Conservation (phyloP, 768 basidiomycete genomes). For the Gymnopilus dilepis region DNA sequence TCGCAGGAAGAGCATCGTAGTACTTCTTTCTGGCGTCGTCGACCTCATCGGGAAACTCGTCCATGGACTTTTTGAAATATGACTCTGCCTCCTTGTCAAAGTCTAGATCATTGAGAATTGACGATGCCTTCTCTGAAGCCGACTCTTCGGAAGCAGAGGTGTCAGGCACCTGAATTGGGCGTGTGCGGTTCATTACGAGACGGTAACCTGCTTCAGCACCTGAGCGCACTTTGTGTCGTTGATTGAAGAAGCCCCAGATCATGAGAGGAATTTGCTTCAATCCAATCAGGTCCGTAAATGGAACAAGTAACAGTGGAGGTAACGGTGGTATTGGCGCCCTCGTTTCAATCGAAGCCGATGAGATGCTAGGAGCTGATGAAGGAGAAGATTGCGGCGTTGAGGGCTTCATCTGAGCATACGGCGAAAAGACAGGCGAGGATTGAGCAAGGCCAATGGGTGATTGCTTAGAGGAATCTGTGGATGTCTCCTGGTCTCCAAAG, state of each 20-base stretch:
- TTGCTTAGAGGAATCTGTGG: conserved; percentile 28
- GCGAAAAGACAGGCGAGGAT: conserved; percentile 39
- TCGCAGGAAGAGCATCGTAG: conserved; percentile 70
- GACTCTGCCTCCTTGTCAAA: conserved; percentile 72
- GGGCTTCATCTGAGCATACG: conserved; percentile 30
- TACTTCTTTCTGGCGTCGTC: conserved; percentile 76
- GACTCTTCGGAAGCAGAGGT: conserved; percentile 32
- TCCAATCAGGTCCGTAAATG: conserved; percentile 79
- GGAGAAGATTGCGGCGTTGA: conserved; percentile 13
- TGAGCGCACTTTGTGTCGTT: conserved; percentile 74
- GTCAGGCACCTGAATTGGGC: conserved; percentile 57
- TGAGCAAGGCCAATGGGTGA: conserved; percentile 31
- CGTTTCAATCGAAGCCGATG: conserved; percentile 41
- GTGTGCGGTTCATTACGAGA: conserved; percentile 65
- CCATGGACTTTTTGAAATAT: conserved; percentile 70
- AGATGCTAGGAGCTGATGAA: conserved; percentile 12
- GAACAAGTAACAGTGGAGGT: conserved; percentile 81
- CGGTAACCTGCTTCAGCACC: conserved; percentile 85
- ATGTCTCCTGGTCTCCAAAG: conserved; percentile 14
- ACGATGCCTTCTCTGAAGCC: conserved; percentile 5
- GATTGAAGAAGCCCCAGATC: conserved; percentile 93
- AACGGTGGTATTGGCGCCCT: conserved; percentile 68
- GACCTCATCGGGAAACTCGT: conserved; percentile 58
- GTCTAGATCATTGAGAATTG: conserved; percentile 64
- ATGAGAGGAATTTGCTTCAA: conserved; percentile 85